Evolutionary conservation across 2,329 filamentous ascomycete genomes (phyloP), one percentile per base, ranked within the genome.

Genomic region (Calonectria ilicicola): DNA sequence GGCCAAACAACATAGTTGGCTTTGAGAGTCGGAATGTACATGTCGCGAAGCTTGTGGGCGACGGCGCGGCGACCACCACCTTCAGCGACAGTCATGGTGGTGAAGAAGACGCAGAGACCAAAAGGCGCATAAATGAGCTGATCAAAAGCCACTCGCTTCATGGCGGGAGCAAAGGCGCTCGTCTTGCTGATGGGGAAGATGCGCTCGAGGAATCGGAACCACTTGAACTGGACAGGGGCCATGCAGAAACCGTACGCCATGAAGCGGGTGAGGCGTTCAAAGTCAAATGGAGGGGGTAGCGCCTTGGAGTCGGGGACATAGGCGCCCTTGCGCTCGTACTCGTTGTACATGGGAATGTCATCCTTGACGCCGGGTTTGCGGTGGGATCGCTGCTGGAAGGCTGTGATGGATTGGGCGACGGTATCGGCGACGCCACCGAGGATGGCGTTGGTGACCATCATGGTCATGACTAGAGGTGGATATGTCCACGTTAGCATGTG

Each of bases 361-460:
- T 97, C 94, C 74, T 93, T 89, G 78, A 90, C 89, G 69, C 90
- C 90, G 6, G 88, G 85, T 82, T 94, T 94, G 73, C 90, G 90
- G 4, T 91, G 80, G 9, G 92, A 89, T 74, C 91, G 91, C 81
- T 93, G 85, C 72, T 94, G 93, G 72, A 98, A 90, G 23, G 95
- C 92, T 3, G 97, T 98, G 82, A 99, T 94, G 72, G 94, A 93
- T 84, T 99, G 97, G 71, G 97, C 97, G 60, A 98, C 95, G 40
- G 97, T 98, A 85, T 99, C 97, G 84, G 97, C 97, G 78, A 99
- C 93, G 79, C 97, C 97, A 86, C 95, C 95, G 72, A 99, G 92
- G 69, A 98, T 93, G 77, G 97, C 94, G 87, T 99, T 99, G 83
- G 96, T 98, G 82, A 98, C 95, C 96, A 99, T 99, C 85, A 98